Conservation (phyloP, 352 stramenopile genomes). For the Halophytophthora batemanensis region DNA sequence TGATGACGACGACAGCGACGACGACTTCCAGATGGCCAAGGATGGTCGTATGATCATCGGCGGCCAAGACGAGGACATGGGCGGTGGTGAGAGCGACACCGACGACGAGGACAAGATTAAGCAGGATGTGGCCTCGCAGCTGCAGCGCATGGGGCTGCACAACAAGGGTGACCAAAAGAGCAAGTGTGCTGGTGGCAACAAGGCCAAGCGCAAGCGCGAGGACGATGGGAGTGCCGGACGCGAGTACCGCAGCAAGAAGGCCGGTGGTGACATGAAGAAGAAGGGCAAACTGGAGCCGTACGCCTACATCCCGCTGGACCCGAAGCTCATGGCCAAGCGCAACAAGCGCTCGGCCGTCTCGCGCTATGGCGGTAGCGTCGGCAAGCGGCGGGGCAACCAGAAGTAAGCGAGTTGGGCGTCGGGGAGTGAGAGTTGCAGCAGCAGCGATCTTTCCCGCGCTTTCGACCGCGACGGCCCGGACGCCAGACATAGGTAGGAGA, state of each 20-base stretch:
- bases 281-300: constrained; percentile 98
- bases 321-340: constrained; percentile 91
- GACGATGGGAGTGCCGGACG: constrained; percentile 64
- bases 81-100: constrained; percentile 28
- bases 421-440: constrained; percentile 1
- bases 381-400: constrained; percentile 65
- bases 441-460: background rate
- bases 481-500: constrained; percentile 18
- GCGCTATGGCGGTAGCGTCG: constrained; percentile 73
- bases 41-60: constrained; percentile 88
- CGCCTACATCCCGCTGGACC: constrained; percentile 96
- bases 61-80: constrained; percentile 48
- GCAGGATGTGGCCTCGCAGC: constrained; percentile 73
- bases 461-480: too few species aligned
- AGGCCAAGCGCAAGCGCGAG: constrained; percentile 64
- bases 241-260: constrained; percentile 95
- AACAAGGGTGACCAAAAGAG: constrained; percentile 30
- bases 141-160: constrained; percentile 81
- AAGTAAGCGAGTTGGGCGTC: constrained; percentile 25
- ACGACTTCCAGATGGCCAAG: constrained; percentile 90
- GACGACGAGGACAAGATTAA: constrained; percentile 84
- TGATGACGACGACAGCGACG: constrained; percentile 57
- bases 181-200: constrained; percentile 22
- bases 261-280: constrained; percentile 95
- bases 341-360: constrained; percentile 82